Conservation (phyloP, 2,329 filamentous ascomycete genomes). For the Penicillium griseofulvum region DNA sequence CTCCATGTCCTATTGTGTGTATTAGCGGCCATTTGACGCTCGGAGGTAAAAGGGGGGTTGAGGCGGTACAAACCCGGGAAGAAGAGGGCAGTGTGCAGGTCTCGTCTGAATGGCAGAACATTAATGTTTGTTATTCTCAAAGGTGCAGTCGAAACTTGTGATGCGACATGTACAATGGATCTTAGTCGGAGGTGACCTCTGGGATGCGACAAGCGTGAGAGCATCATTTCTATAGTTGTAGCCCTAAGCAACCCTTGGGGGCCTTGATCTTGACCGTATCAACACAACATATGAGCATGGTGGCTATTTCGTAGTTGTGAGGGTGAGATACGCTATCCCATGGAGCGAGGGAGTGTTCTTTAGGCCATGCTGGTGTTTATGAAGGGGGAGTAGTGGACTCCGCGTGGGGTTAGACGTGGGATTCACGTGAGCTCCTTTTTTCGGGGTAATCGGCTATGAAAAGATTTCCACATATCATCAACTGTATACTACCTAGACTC, state of each 20-base stretch:
- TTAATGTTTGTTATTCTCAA: background rate
- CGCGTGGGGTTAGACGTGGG: conserved; percentile 2
- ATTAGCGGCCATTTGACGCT: conserved; percentile 9
- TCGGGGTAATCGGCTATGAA: background rate
- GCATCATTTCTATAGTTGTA: conserved; percentile 22
- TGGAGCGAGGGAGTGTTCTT: background rate
- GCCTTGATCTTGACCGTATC: conserved; percentile 15
- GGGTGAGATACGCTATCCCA: background rate
- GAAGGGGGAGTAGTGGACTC: conserved; percentile 1
- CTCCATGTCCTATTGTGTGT: conserved; percentile 69
- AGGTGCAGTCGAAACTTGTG: background rate
- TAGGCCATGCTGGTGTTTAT: background rate
- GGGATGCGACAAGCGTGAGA: conserved; percentile 5
- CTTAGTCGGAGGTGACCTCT: background rate
- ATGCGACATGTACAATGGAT: background rate
- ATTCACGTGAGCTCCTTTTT: conserved; percentile 8
- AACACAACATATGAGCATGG: conserved; percentile 19
- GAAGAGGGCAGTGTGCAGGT: conserved; percentile 47
- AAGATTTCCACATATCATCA: background rate
- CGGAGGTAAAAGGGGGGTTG: background rate
- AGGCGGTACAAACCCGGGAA: conserved; percentile 41
- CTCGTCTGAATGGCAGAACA: conserved; percentile 6
- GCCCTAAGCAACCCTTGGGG: conserved; percentile 13
- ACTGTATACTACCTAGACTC: background rate
- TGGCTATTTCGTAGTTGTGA: conserved; percentile 3